Evolutionary conservation across 2,329 filamentous ascomycete genomes (phyloP).

Genomic region (Tolypocladium endophyticum): DNA sequence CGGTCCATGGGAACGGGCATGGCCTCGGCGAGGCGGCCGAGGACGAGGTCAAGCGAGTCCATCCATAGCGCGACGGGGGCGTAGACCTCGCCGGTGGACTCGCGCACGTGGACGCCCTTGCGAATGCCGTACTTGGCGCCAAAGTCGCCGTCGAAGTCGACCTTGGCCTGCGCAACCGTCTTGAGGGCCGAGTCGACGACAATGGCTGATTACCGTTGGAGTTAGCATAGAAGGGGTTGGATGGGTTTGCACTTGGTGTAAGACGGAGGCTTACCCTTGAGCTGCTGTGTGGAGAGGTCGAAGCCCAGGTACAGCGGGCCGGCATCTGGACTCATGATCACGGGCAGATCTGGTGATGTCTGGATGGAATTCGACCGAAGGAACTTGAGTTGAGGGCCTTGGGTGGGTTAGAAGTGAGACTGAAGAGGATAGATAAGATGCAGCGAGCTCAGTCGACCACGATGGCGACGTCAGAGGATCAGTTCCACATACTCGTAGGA

Average conservation of each 20-base stretch:
- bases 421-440: neutral
- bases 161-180: conserved; percentile 74
- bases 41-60: conserved; percentile 80
- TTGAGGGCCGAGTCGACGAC: conserved; percentile 76
- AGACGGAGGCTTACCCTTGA: conserved; percentile 57
- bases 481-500: neutral
- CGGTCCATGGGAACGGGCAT: conserved; percentile 54
- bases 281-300: conserved; percentile 91
- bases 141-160: conserved; percentile 88
- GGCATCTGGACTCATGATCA: conserved; percentile 17
- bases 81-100: conserved; percentile 77
- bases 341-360: neutral
- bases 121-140: conserved; percentile 61
- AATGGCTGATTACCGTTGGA: conserved; percentile 44
- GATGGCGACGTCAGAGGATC: neutral
- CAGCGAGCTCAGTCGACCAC: neutral
- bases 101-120: conserved; percentile 81
- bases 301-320: conserved; percentile 78
- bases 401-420: neutral
- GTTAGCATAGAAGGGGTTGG: neutral
- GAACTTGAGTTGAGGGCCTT: neutral
- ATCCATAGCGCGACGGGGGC: conserved; percentile 92
- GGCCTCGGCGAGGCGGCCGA: conserved; percentile 59
- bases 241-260: neutral
- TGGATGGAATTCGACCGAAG: no score